Evolutionary conservation across 352 stramenopile genomes (phyloP).

Genomic region (Phytopythium ostracodes): DNA sequence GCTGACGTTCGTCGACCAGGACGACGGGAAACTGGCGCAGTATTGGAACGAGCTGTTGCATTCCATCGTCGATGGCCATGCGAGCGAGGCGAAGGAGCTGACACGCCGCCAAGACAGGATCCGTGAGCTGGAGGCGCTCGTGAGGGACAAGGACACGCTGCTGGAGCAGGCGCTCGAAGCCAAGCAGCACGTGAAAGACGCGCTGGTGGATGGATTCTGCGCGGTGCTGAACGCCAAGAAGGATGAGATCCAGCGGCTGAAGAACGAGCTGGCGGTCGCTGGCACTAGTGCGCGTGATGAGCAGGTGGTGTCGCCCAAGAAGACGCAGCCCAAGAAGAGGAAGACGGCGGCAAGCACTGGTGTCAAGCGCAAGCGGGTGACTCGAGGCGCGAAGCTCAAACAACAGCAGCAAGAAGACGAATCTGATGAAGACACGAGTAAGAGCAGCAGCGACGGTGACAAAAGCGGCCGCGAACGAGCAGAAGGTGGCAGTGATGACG

Average conservation of each 20-base stretch:
- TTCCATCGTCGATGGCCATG: slow-evolving; percentile 17
- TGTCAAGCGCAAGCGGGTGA: slow-evolving; percentile 7
- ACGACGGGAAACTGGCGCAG: slow-evolving; percentile 7
- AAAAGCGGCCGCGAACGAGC: slow-evolving; percentile 6
- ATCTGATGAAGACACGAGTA: neutral
- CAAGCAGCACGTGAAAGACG: slow-evolving; percentile 43
- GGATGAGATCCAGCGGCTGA: slow-evolving; percentile 44
- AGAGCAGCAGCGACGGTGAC: slow-evolving; percentile 6
- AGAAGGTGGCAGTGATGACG: slow-evolving; percentile 16
- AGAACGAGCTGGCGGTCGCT: slow-evolving; percentile 23
- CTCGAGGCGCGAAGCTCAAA: slow-evolving; percentile 30
- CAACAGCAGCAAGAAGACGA: slow-evolving; percentile 14
- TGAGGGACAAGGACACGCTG: slow-evolving; percentile 39
- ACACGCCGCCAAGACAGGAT: slow-evolving; percentile 18
- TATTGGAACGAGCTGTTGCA: slow-evolving; percentile 31
- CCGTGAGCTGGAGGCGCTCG: slow-evolving; percentile 23
- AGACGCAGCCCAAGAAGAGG: slow-evolving; percentile 13
- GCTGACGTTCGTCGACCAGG: slow-evolving; percentile 19
- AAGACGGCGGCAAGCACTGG: neutral
- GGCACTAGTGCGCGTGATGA: neutral
- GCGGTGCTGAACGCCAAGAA: slow-evolving; percentile 60
- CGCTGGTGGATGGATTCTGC: slow-evolving; percentile 41
- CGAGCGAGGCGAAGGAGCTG: slow-evolving; percentile 8
- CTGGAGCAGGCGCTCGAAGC: slow-evolving; percentile 33
- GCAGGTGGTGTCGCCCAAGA: neutral